Evolutionary conservation across 1,284 basidiomycete genomes (phyloP).

Genomic region (Papiliotrema fonsecae): DNA sequence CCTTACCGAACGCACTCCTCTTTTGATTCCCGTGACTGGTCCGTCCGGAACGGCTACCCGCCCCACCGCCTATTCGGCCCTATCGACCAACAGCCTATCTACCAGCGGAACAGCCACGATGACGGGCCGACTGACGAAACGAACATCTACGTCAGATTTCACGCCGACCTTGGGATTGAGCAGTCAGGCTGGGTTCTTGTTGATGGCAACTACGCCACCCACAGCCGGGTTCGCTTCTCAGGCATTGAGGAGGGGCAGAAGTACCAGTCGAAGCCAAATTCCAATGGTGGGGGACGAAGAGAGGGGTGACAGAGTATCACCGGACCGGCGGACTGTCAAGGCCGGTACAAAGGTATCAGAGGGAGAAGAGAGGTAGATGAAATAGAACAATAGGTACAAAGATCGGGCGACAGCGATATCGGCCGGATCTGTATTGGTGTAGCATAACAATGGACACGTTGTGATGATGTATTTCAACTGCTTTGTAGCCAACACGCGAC

Average conservation of each 20-base stretch:
- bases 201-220: conserved; percentile 40
- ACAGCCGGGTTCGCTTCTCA: background rate
- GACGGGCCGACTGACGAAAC: conserved; percentile 8
- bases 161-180: conserved; percentile 22
- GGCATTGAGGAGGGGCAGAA: background rate
- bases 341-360: background rate
- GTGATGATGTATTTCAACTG: too few relatives aligned
- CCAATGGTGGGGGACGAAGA: background rate
- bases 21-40: conserved; percentile 12
- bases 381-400: too few relatives aligned
- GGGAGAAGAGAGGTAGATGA: background rate
- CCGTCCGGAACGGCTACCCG: background rate
- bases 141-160: conserved; percentile 23
- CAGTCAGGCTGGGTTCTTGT: conserved; percentile 35
- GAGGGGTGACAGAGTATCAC: background rate
- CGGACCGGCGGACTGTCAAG: background rate
- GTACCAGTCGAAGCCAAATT: background rate
- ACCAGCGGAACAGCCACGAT: background rate
- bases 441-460: too few relatives aligned
- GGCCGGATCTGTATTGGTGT: too few relatives aligned
- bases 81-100: conserved; percentile 3
- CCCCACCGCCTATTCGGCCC: background rate
- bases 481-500: too few relatives aligned
- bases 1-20: conserved; percentile 20
- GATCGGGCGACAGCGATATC: too few relatives aligned